Percentiles rank a stretch among this genome's conserved stretches.
Evolutionary conservation across 805 yeast genomes (phyloP).

Genomic region (Alloascoidea africana): DNA sequence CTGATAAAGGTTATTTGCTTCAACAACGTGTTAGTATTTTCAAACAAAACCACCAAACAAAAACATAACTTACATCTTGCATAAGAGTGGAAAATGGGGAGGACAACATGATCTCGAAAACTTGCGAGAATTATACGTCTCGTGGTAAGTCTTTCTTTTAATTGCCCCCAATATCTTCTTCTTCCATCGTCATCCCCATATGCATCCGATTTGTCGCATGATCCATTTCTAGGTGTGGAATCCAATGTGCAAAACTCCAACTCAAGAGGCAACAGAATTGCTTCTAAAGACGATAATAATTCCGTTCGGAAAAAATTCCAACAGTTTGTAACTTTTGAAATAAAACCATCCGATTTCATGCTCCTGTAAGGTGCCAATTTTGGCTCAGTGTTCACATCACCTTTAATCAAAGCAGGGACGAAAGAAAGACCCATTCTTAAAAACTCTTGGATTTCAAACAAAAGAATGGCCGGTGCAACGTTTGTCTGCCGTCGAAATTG

Average conservation of each 20-base stretch:
- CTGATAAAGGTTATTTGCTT: conserved; percentile 23
- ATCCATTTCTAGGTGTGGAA: too few species aligned
- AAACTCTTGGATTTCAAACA: conserved; percentile 29
- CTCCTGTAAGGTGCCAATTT: conserved; percentile 14
- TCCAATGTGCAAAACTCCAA: conserved; percentile 26
- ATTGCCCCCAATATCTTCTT: conserved; percentile 15
- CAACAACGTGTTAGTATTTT: conserved; percentile 19
- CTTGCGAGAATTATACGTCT: conserved; percentile 26
- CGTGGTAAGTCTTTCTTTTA: conserved; percentile 16
- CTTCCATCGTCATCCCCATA: too few species aligned
- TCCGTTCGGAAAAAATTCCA: conserved; percentile 42
- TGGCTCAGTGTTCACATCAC: conserved; percentile 14
- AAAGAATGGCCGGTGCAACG: conserved; percentile 20
- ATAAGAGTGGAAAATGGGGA: conserved; percentile 16
- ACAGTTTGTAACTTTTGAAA: conserved; percentile 22
- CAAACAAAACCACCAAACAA: too few species aligned
- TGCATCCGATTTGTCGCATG: too few species aligned
- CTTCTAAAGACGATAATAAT: conserved; percentile 41
- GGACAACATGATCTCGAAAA: conserved; percentile 36
- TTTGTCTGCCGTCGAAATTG: conserved; percentile 22
- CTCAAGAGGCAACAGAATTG: conserved; percentile 46
- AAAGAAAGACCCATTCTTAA: conserved; percentile 24
- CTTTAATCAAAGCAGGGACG: conserved; percentile 11
- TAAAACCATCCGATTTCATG: conserved; percentile 19
- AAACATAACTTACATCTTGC: neutral